phyloP scores from a whole-genome alignment of 2,329 filamentous ascomycete species.

The Macroventuria anomochaeta region DNA sequence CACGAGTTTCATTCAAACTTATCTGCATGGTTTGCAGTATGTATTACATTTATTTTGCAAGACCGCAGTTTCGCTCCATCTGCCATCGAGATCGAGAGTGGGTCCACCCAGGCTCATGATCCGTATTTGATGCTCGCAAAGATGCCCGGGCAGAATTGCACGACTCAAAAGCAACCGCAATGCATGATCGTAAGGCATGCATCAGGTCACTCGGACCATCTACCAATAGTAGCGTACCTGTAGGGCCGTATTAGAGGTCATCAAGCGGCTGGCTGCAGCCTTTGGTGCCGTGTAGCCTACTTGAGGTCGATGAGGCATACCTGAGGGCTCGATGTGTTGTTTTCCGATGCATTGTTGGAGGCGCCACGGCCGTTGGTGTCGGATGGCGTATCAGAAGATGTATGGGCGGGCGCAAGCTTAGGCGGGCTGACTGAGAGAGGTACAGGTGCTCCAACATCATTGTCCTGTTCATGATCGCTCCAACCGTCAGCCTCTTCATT shows the following conservation, averaged over 20 bases:
- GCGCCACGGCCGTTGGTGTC: constrained; percentile 11
- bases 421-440: constrained; percentile 16
- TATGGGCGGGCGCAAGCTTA: constrained; percentile 6
- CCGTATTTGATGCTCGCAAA: not conserved
- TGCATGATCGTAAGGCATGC: not conserved
- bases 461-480: constrained; percentile 44
- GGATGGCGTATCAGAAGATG: constrained; percentile 4
- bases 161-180: not conserved
- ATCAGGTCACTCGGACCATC: not conserved
- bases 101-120: not conserved
- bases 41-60: no score
- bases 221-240: constrained; percentile 2
- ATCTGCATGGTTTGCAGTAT: no score
- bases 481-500: constrained; percentile 48
- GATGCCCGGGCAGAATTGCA: constrained; percentile 15
- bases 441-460: constrained; percentile 46
- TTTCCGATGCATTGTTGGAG: not conserved
- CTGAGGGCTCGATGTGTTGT: not conserved
- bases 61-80: no score
- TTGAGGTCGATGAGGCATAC: constrained; percentile 2
- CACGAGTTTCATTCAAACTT: no score
- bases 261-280: not conserved
- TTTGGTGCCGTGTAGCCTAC: not conserved
- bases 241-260: not conserved
- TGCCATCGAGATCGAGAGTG: constrained; percentile 1